Evolutionary conservation across 148 eudicot species (phyloP), one percentile per base, ranked within the genome.

Genomic region (Pharnaceum exiguum): DNA sequence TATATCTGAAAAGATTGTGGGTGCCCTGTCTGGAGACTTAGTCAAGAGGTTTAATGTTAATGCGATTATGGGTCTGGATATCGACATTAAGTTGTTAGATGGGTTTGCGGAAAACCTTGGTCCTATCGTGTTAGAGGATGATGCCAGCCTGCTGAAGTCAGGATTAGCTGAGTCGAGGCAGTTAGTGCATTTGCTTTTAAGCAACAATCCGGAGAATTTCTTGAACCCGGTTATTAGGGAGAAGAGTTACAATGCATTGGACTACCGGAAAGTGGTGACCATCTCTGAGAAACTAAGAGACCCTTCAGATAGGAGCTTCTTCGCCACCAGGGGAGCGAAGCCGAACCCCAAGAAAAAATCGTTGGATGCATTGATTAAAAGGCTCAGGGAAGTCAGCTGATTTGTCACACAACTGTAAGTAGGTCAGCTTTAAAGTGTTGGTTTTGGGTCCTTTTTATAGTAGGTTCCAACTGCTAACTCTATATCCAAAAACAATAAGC

Each of bases 361-460:
- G 27, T 72, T 93, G 57, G 98, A 93, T 67, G 59, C 84, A 15
- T 79, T 93, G 78, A 88, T 93, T 7, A 93, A 77, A 63, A 75
- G 95, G 60, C 96, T 93, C 62, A 88, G 80, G 75, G 98, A 93
- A 66, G 96, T 80, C 39, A 93, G 86, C 77, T 93, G 66, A 79
- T 71, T 36, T 42, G 44, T 27, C 62, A 39, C 54, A 40, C 55
- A 48, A 35, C 69, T 80, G 80, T 67, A 75, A 61, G 79, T 66
- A 74, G 68, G 51, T 54, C 42, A 60, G 57, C 12, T 48, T 57
- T 54, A 39, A 38, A 31, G 55, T 62, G 55, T 68, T 76, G 43
- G 47, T 75, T 60, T 43, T 74, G 46, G 55, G 63, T 71, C 49
- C 27, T 29, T 54, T 42, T 65, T 54, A 16, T 45, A 28, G 29